These are phyloP conservation scores for Evernia prunastri DNA, from an alignment of 495 filamentous ascomycete species.

Conservation along the genomic window DNA sequence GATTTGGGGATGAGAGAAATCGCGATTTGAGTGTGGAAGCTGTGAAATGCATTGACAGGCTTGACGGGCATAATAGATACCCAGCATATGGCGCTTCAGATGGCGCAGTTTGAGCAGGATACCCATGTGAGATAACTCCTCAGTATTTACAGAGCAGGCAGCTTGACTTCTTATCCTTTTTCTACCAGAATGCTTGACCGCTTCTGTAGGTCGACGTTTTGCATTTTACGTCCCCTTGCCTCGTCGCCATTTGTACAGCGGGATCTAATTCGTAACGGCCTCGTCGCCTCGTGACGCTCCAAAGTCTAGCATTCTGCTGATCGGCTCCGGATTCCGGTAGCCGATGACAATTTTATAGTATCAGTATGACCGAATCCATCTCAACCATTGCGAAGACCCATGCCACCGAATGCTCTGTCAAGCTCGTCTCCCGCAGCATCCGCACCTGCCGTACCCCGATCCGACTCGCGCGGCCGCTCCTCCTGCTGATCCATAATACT, in stretches of 20 bases:
- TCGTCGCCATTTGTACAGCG: neutral
- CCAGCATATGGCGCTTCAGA: neutral
- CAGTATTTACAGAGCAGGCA: neutral
- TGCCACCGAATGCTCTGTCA: constrained; percentile 79
- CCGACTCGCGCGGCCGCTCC: constrained; percentile 36
- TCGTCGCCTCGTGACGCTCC: neutral
- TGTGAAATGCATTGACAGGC: neutral
- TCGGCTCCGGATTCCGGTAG: neutral
- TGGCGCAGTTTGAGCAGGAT: neutral
- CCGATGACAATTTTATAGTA: neutral
- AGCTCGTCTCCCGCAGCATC: constrained; percentile 68
- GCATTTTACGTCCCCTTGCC: neutral
- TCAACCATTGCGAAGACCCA: constrained; percentile 35
- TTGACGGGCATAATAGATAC: neutral
- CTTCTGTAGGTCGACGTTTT: neutral
- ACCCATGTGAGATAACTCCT: neutral
- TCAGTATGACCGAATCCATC: neutral
- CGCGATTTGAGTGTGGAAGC: neutral
- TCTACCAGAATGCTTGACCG: neutral
- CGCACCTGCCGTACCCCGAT: constrained; percentile 42
- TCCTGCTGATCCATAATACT: constrained; percentile 44
- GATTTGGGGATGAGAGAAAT: constrained; percentile 8
- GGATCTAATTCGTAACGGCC: neutral
- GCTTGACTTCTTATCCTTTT: neutral
- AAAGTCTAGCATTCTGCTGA: neutral